Conservation (phyloP, 2,329 filamentous ascomycete species). For the Stachybotrys chartarum region DNA sequence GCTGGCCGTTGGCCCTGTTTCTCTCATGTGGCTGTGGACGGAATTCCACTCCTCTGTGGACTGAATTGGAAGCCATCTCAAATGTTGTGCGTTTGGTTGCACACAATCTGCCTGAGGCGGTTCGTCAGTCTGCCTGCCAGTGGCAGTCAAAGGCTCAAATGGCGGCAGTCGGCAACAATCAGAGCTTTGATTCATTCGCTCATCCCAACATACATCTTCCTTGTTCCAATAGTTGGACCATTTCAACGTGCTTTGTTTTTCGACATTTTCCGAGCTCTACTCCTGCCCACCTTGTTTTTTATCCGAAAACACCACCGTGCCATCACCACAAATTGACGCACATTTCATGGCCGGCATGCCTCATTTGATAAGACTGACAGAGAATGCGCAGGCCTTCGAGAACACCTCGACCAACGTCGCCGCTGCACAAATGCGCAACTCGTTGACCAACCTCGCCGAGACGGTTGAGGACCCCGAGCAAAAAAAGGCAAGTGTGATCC, state of each 20-base stretch:
- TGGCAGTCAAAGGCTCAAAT: neutral
- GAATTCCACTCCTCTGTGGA: too few relatives aligned
- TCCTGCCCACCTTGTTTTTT: neutral
- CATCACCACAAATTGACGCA: too few relatives aligned
- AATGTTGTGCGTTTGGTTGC: too few relatives aligned
- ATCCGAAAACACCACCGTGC: too few relatives aligned
- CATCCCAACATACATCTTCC: neutral
- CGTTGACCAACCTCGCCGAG: conserved; percentile 86
- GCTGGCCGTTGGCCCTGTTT: too few relatives aligned
- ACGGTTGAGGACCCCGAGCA: conserved; percentile 73
- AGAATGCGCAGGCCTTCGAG: conserved; percentile 73
- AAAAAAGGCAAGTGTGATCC: conserved; percentile 62
- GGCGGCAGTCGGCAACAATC: neutral
- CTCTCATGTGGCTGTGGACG: too few relatives aligned
- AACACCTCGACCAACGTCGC: conserved; percentile 98
- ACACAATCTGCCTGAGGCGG: too few relatives aligned
- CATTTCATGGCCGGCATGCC: neutral
- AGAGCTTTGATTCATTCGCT: neutral
- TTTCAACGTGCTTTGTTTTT: neutral
- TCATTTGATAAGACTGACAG: conserved; percentile 15
- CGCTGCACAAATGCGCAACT: conserved; percentile 98
- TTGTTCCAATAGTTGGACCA: neutral
- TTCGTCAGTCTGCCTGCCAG: too few relatives aligned
- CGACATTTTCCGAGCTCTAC: neutral
- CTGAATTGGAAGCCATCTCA: too few relatives aligned